Percentiles rank a stretch among this genome's conserved stretches.
Evolutionary conservation across 106 monocot genomes (phyloP).

Genomic region (Amphibolis antarctica): DNA sequence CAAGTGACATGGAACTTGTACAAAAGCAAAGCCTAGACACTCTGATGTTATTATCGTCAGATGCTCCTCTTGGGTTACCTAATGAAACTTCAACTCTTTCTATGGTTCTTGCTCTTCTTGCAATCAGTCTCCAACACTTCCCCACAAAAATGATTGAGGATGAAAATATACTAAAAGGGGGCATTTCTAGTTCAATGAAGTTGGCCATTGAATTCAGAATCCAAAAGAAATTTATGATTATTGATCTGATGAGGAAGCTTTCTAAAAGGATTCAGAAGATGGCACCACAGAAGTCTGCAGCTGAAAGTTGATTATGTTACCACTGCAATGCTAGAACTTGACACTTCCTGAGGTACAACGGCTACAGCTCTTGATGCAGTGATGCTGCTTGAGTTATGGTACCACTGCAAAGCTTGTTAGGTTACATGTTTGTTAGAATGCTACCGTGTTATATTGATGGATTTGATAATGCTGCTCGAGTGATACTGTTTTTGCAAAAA

Average conservation of each 20-base stretch:
- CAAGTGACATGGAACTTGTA: slow-evolving; percentile 32
- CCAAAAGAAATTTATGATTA: slow-evolving; percentile 78
- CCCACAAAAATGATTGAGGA: slow-evolving; percentile 94
- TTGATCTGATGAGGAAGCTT: slow-evolving; percentile 71
- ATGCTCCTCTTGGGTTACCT: slow-evolving; percentile 57
- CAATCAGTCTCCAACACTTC: slow-evolving; percentile 60
- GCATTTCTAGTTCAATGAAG: slow-evolving; percentile 33
- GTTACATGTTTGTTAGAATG: too few relatives aligned
- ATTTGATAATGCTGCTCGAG: too few relatives aligned
- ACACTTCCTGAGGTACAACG: too few relatives aligned
- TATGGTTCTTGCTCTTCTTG: slow-evolving; percentile 58
- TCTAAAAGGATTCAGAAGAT: slow-evolving; percentile 25
- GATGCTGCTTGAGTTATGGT: too few relatives aligned
- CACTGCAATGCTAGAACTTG: too few relatives aligned
- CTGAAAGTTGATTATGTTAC: not conserved
- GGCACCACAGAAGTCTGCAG: not conserved
- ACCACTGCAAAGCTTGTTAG: too few relatives aligned
- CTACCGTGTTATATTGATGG: too few relatives aligned
- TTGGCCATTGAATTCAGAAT: slow-evolving; percentile 69
- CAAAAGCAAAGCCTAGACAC: slow-evolving; percentile 22
- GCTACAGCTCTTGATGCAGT: too few relatives aligned
- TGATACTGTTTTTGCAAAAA: too few relatives aligned
- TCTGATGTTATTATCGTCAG: slow-evolving; percentile 44
- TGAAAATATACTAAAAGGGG: slow-evolving; percentile 45
- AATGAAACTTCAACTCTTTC: slow-evolving; percentile 53